Evolutionary conservation across 768 basidiomycete genomes (phyloP), one percentile per base, ranked within the genome.

Genomic region (Trametes coccinea): DNA sequence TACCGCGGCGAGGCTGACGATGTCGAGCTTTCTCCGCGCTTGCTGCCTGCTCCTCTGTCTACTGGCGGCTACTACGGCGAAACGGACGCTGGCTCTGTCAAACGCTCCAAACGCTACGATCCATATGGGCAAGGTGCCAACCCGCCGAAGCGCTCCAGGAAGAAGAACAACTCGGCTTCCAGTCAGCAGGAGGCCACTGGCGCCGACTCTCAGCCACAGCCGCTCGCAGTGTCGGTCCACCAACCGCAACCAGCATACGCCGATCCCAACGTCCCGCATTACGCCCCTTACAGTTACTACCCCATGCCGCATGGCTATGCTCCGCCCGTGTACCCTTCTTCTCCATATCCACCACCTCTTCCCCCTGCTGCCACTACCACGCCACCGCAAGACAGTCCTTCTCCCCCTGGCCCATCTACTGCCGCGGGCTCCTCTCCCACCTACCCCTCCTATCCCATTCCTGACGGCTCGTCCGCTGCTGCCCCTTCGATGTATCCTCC

Each of bases 1-100:
- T 97, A 95, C 73, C 82, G 89, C 46, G 91, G 91, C 47, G 91
- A 92, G 69, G 88, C 90, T 29, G 90, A 92, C 71, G 91, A 92
- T 33, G 64, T 71, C 16, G 75, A 76, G 40, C 67, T 69, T 5
- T 75, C 75, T 0, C 74, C 75, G 0, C 69, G 66, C 11, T 65
- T 74, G 5, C 56, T 73, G 22, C 62, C 71, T 17, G 56, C 71
- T 3, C 67, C 72, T 8, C 62, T 72, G 29, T 62, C 69, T 10
- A 39, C 56, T 13, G 65, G 57, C 49, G 63, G 52, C 13, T 57
- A 63, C 29, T 72, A 71, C 47, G 53, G 69, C 53, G 67, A 66
- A 5, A 47, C 62, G 7, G 60, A 62, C 0, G 22, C 68, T 33
- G 53, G 69, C 14, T 60, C 66, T 4, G 54, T 63, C 44, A 73